A percentile compares a stretch with the other conserved stretches of the same genome.
Conservation (phyloP, 495 filamentous ascomycete species). For the Chaetomium cochliodes region DNA sequence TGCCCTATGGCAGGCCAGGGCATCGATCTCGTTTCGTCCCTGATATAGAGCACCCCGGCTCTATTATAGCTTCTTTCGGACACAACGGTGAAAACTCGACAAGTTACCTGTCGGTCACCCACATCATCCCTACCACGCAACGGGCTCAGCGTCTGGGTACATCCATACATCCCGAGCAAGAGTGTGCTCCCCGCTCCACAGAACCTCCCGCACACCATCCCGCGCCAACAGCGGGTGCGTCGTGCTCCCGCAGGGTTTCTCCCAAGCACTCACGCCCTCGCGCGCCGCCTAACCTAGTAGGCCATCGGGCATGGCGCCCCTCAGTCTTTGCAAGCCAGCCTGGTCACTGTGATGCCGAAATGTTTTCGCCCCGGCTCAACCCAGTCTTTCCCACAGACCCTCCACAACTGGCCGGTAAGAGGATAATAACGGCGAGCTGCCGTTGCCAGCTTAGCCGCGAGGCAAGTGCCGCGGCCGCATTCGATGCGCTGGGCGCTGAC, state of each 20-base stretch:
- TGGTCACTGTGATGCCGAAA: constrained; percentile 1
- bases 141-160: constrained; percentile 16
- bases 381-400: constrained; percentile 17
- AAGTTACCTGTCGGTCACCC: constrained; percentile 30
- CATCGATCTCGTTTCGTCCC: constrained; percentile 40
- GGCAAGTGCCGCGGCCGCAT: constrained; percentile 28
- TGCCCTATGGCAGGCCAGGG: constrained; percentile 47
- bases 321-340: not conserved
- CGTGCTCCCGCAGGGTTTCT: not conserved
- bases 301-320: not conserved
- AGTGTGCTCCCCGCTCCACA: not conserved
- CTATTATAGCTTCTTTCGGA: constrained; percentile 42
- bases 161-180: not conserved
- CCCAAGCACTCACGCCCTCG: not conserved
- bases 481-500: constrained; percentile 17
- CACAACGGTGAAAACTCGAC: constrained; percentile 29
- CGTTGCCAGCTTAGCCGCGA: constrained; percentile 23
- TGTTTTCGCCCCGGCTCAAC: constrained; percentile 10
- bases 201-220: constrained; percentile 3
- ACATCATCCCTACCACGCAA: constrained; percentile 28
- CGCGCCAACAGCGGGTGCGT: not conserved
- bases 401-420: constrained; percentile 15
- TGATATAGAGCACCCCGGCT: constrained; percentile 48
- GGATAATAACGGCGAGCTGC: constrained; percentile 7
- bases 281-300: not conserved